Conservation (phyloP, 2,329 filamentous ascomycete species). For the Capronia coronata region DNA sequence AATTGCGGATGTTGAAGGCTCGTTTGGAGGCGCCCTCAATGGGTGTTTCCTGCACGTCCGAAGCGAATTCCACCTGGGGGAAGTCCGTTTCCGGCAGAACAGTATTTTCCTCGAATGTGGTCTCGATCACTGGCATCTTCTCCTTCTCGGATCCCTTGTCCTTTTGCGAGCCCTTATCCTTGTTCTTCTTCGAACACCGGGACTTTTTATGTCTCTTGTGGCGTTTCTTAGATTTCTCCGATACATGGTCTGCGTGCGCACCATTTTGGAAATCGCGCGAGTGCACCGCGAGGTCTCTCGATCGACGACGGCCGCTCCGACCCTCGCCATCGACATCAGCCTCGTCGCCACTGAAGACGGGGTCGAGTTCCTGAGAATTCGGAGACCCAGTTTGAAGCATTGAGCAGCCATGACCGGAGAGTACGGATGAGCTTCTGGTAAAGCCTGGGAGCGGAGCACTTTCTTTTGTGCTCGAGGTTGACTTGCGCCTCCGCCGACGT, state of each 20-base stretch:
- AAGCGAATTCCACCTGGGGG: constrained; percentile 55
- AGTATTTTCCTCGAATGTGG: no score
- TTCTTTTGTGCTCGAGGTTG: constrained; percentile 64
- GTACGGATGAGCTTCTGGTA: constrained; percentile 37
- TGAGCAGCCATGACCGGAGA: constrained; percentile 29
- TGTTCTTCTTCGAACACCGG: constrained; percentile 21
- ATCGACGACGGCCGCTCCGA: constrained; percentile 24
- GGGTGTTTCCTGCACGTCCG: constrained; percentile 32
- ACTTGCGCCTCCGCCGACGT: constrained; percentile 66
- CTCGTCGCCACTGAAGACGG: constrained; percentile 47
- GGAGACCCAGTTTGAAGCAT: constrained; percentile 12
- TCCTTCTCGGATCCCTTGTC: constrained; percentile 28
- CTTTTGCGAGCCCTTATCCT: constrained; percentile 31
- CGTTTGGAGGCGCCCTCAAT: constrained; percentile 35
- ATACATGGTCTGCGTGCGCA: constrained; percentile 18
- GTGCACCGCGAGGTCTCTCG: constrained; percentile 24
- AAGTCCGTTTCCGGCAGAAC: constrained; percentile 6
- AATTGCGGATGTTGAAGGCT: constrained; percentile 52
- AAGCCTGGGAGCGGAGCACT: constrained; percentile 42
- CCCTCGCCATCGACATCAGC: constrained; percentile 46
- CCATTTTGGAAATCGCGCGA: constrained; percentile 46
- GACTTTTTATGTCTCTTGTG: constrained; percentile 30
- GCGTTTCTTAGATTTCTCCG: constrained; percentile 32
- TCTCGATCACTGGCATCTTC: constrained; percentile 5
- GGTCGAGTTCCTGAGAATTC: constrained; percentile 18